Conservation (phyloP, 352 stramenopile genomes). For the Pythium coloratum region DNA sequence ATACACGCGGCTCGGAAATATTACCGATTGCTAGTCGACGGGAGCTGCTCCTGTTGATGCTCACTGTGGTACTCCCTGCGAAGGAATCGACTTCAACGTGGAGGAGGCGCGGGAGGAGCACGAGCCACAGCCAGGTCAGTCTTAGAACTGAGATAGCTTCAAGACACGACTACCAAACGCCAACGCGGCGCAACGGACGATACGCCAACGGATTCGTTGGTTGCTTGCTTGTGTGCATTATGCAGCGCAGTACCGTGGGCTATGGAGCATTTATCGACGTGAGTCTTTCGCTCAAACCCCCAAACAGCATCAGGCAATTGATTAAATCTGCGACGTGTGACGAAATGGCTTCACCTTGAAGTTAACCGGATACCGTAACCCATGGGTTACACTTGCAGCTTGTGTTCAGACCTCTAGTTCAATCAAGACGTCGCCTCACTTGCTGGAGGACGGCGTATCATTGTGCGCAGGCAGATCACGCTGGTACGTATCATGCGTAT, state of each 20-base stretch:
- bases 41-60: neutral
- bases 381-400: too few relatives aligned
- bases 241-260: too few relatives aligned
- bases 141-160: neutral
- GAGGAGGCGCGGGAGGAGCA: neutral
- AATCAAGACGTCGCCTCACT: too few relatives aligned
- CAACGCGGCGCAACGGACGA: neutral
- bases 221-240: too few relatives aligned
- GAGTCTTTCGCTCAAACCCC: too few relatives aligned
- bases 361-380: neutral
- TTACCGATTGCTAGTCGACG: conserved; percentile 1
- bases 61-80: neutral
- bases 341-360: neutral
- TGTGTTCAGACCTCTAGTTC: too few relatives aligned
- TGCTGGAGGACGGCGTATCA: too few relatives aligned
- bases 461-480: too few relatives aligned
- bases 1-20: neutral
- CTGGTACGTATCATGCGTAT: too few relatives aligned
- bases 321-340: neutral
- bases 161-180: neutral
- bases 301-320: too few relatives aligned
- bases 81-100: neutral
- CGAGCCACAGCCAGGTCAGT: neutral
- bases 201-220: neutral
- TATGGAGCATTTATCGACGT: too few relatives aligned